Percentiles rank a stretch among this genome's conserved stretches.
phyloP scores from a whole-genome alignment of 148 eudicot species.

The Persicaria maculosa region DNA sequence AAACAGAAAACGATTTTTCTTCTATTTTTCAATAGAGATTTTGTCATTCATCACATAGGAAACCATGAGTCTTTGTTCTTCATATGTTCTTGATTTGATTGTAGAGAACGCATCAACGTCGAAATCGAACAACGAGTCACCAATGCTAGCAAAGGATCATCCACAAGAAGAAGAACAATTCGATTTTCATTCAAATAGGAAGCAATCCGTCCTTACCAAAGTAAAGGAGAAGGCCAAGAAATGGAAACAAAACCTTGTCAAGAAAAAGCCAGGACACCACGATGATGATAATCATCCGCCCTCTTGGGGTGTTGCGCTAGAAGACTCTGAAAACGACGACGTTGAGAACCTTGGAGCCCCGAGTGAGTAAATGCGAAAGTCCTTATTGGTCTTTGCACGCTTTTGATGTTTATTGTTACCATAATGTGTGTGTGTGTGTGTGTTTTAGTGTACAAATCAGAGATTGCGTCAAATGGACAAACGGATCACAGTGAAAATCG shows the following conservation, averaged over 20 bases:
- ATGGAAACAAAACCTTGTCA: constrained; percentile 32
- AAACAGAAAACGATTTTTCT: background rate
- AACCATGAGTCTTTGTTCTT: background rate
- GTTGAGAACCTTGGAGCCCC: constrained; percentile 31
- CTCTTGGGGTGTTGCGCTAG: constrained; percentile 33
- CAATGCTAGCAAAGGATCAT: constrained; percentile 24
- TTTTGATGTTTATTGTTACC: background rate
- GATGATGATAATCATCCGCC: constrained; percentile 18
- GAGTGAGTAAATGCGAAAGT: constrained; percentile 18
- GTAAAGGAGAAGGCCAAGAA: constrained; percentile 74
- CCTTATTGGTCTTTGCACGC: background rate
- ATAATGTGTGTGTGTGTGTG: background rate
- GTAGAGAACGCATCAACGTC: constrained; percentile 37
- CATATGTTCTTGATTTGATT: background rate
- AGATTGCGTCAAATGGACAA: constrained; percentile 33
- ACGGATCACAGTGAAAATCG: constrained; percentile 4
- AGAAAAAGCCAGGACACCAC: constrained; percentile 27
- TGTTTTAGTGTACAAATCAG: constrained; percentile 56
- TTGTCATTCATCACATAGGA: background rate
- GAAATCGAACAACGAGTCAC: constrained; percentile 26
- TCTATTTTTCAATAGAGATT: background rate
- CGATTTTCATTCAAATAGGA: constrained; percentile 32
- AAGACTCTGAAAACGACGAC: constrained; percentile 32
- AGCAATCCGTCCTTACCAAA: constrained; percentile 49
- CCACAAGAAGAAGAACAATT: constrained; percentile 40